Evolutionary conservation across 2,329 filamentous ascomycete genomes (phyloP), one percentile per base, ranked within the genome.

Genomic region (Pyrenochaeta sp.): DNA sequence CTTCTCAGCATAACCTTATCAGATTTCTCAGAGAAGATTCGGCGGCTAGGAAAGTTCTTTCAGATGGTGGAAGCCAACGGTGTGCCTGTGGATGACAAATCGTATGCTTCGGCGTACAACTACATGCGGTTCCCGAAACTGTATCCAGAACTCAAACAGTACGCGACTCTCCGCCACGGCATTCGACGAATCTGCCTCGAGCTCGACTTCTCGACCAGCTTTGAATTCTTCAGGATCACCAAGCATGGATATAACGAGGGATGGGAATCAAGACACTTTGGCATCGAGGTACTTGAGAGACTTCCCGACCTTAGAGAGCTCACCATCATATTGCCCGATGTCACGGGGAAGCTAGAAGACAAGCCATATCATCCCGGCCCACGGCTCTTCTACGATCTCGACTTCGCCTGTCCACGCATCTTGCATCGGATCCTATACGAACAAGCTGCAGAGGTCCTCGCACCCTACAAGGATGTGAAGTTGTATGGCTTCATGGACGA

Each of bases 191-290:
- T 68, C 1, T 27, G 32, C 23, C 11, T 69, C 0, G 13, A 36
- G 1, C 51, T 69, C 42, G 39, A 48, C 13, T 67, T 60, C 20
- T 13, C 53, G 2, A 26, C 41, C 0, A 47, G 20, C 13, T 42
- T 68, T 10, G 55, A 58, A 22, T 69, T 69, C 50, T 67, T 68
- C 49, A 52, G 59, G 11, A 58, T 68, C 6, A 44, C 41, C 1
- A 26, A 14, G 2, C 51, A 51, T 1, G 47, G 43, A 2, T 58
- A 65, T 15, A 26, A 48, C 2, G 37, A 31, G 1, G 48, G 48
- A 13, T 30, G 35, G 18, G 32, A 22, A 1, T 2, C 20, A 0
- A 18, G 21, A 3, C 22, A 20, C 3, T 13, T 53, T 0, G 58
- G 49, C 1, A 63, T 48, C 31, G 44, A 60, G 3, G 35, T 62